phyloP scores from a whole-genome alignment of 345 rosid species.

The Angophora floribunda region DNA sequence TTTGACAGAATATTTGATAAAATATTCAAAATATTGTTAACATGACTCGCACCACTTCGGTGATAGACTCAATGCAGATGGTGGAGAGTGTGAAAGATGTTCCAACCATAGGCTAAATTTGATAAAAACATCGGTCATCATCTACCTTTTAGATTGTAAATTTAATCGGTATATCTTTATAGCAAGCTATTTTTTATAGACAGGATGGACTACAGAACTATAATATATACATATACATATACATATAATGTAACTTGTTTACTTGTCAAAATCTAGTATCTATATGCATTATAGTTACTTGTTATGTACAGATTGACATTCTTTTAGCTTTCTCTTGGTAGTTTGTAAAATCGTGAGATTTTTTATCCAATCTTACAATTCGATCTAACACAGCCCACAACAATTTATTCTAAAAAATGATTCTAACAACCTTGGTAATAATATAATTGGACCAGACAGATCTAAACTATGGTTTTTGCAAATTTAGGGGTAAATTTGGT shows the following conservation, averaged over 20 bases:
- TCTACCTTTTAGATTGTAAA: neutral
- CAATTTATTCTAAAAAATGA: neutral
- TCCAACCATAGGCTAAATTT: neutral
- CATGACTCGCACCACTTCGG: neutral
- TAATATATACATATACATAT: no score
- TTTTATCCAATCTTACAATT: neutral
- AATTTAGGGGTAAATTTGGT: neutral
- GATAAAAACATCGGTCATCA: neutral
- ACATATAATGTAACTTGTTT: neutral
- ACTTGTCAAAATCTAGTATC: neutral
- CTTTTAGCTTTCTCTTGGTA: neutral
- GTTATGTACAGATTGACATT: neutral
- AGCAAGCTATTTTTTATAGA: neutral
- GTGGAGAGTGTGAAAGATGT: neutral
- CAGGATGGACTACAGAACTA: neutral
- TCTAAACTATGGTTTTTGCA: neutral
- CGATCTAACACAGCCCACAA: neutral
- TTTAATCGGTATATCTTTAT: neutral
- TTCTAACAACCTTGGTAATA: neutral
- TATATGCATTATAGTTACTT: neutral
- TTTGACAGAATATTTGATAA: neutral
- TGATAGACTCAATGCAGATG: neutral
- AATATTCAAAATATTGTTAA: neutral
- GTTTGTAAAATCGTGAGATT: neutral
- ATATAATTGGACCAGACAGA: neutral